Percentiles rank a stretch among this genome's conserved stretches.
These are phyloP conservation scores for Talaromyces sp. DNA, from an alignment of 2,329 filamentous ascomycete species.

Conservation along the genomic window DNA sequence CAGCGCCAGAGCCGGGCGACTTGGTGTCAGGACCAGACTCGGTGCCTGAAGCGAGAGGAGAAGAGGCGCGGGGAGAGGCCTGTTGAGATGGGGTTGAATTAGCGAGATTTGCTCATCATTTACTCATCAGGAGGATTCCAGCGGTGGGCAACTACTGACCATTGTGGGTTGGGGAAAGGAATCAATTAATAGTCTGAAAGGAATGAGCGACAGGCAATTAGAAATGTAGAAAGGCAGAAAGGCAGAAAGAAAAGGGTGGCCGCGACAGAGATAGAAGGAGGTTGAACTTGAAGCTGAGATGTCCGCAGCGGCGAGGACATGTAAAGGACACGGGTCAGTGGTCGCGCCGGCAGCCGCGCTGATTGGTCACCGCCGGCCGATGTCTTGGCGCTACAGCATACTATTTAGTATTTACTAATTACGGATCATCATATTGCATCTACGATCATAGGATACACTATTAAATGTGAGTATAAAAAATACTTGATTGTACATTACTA, in stretches of 20 bases:
- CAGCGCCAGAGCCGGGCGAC: slow-evolving; percentile 26
- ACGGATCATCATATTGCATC: background rate
- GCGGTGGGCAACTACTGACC: background rate
- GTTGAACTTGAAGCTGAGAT: background rate
- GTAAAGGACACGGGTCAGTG: background rate
- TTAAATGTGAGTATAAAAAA: background rate
- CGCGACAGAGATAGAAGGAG: background rate
- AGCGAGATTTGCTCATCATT: background rate
- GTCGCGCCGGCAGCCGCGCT: background rate
- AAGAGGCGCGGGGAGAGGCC: slow-evolving; percentile 37
- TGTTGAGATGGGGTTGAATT: slow-evolving; percentile 10
- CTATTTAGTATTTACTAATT: background rate
- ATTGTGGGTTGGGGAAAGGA: slow-evolving; percentile 1
- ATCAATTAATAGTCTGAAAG: background rate
- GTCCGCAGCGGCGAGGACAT: background rate
- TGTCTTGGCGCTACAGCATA: background rate
- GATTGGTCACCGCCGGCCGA: background rate
- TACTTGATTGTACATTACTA: background rate
- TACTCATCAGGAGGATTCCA: background rate
- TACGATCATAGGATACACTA: too few species aligned
- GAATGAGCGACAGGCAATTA: slow-evolving; percentile 3
- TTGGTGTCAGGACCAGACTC: slow-evolving; percentile 42
- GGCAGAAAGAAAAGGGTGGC: background rate
- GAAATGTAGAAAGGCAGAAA: background rate
- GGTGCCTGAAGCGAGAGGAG: slow-evolving; percentile 40